A percentile compares a stretch with the other conserved stretches of the same genome.
Conservation (phyloP, 2,329 filamentous ascomycete genomes). For the Xylaria sp. region DNA sequence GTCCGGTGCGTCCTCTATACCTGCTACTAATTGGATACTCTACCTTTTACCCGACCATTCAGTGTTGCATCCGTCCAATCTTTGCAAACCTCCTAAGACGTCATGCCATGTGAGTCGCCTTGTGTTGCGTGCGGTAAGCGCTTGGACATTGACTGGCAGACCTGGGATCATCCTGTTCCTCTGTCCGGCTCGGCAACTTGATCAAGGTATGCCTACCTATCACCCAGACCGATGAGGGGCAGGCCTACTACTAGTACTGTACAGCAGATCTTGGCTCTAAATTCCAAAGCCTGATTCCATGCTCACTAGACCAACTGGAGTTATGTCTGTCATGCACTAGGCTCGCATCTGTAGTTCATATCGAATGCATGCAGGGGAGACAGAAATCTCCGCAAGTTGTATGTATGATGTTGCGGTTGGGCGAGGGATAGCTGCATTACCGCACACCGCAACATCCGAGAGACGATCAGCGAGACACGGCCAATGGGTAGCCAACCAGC, state of each 20-base stretch:
- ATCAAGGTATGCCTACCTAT: neutral
- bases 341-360: slow-evolving; percentile 33
- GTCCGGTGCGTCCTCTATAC: neutral
- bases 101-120: slow-evolving; percentile 6
- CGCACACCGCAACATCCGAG: slow-evolving; percentile 32
- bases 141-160: neutral
- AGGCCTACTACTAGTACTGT: neutral
- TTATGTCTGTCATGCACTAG: slow-evolving; percentile 35
- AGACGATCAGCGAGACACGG: slow-evolving; percentile 21
- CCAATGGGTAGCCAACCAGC: neutral
- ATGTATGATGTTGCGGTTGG: slow-evolving; percentile 28
- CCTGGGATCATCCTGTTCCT: neutral
- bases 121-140: slow-evolving; percentile 7
- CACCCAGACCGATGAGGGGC: slow-evolving; percentile 25
- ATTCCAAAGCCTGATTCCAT: slow-evolving; percentile 33
- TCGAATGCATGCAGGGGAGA: slow-evolving; percentile 38
- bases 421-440: slow-evolving; percentile 34
- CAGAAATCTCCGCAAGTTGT: slow-evolving; percentile 32
- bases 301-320: slow-evolving; percentile 22
- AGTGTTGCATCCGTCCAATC: neutral
- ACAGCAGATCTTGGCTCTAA: slow-evolving; percentile 30
- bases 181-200: slow-evolving; percentile 18
- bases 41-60: neutral
- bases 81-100: slow-evolving; percentile 1
- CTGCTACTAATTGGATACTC: too few species aligned